Percentiles rank a stretch among this genome's conserved stretches.
Evolutionary conservation across 371 early-diverging fungal genomes (phyloP).

Genomic region (Mucor indicus): DNA sequence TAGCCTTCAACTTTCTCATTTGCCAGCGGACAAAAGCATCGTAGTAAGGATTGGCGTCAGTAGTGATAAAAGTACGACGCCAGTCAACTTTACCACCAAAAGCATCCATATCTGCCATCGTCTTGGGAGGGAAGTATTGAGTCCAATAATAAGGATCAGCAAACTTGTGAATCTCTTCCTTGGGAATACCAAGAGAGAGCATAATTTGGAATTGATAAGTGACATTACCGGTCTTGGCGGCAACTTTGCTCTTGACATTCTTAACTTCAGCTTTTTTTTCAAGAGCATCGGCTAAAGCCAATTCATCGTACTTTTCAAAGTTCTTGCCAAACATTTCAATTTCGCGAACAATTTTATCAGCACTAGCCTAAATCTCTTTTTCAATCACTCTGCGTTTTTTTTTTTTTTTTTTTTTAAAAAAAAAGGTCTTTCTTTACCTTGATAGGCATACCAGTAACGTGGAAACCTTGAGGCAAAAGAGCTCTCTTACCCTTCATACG

Average conservation of each 20-base stretch:
- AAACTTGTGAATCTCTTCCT: constrained; percentile 92
- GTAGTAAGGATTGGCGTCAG: constrained; percentile 98
- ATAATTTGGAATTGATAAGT: constrained; percentile 98
- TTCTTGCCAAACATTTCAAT: constrained; percentile 90
- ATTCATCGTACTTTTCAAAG: constrained; percentile 62
- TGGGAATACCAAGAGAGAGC: constrained; percentile 88
- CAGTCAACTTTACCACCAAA: constrained; percentile 97
- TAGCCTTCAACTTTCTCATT: constrained; percentile 87
- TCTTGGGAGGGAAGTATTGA: constrained; percentile 93
- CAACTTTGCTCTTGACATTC: constrained; percentile 81
- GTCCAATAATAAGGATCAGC: constrained; percentile 97
- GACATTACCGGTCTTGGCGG: constrained; percentile 81
- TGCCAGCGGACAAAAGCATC: constrained; percentile 99
- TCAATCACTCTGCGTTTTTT: not conserved
- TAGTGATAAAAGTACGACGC: constrained; percentile 99
- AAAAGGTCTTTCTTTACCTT: constrained; percentile 65
- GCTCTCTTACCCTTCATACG: constrained; percentile 94
- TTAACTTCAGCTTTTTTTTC: constrained; percentile 54
- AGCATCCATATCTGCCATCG: constrained; percentile 78
- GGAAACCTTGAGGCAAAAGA: constrained; percentile 99
- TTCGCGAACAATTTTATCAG: constrained; percentile 97
- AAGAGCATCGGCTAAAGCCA: constrained; percentile 47
- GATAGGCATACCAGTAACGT: constrained; percentile 99
- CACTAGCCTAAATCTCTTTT: constrained; percentile 75
- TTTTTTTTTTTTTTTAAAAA: not conserved